Evolutionary conservation across 352 stramenopile species (phyloP), one percentile per base, ranked within the genome.

Genomic region (Pythium sp.): DNA sequence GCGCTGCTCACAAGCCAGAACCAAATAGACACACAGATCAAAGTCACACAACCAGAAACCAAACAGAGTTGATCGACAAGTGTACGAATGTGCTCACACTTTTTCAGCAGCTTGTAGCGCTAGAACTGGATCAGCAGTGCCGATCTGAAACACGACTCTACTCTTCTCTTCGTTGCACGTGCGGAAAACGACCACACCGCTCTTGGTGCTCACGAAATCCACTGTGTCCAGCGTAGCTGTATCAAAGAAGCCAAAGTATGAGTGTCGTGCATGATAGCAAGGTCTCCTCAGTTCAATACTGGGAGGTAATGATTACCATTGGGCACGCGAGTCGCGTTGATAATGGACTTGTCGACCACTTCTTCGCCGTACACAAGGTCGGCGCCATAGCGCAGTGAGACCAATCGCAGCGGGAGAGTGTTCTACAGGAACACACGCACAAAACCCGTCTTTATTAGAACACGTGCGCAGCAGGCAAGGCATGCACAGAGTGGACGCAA

Each of bases 291-390:
- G 9, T 43, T 1, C 36, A 43, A 15, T 15, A 15, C 9, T 15
- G 36, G 2, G 36, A 43, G 8, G 36, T 43, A 8, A 2, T 51
- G 55, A 65, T 24, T 67, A 79, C 82, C 73, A 64, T 98, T 98
- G n/a, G 84, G 71, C 0, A 95, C 74, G 26, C 94, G 90, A 41
- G 87, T 89, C 8, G 90, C 87, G 3, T 82, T 75, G 12, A 90
- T 84, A 53, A 98, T 93, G 59, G 89, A 90, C 72, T 97, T 92
- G 82, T 98, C 96, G 61, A 99, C 89, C 59, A 98, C 91, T 77
- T 99, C 96, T 80, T 99, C 96, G 28, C 89, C 88, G 72, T 98
- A 98, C 0, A 97, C 89, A 28, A 98, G 74, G 57, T 98, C 86
- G 5, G 94, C 94, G 53, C 95, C 95, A 70, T 98, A 98, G 2